Evolutionary conservation across 2,329 filamentous ascomycete genomes (phyloP).

Genomic region (Dactylellina drechsleri): DNA sequence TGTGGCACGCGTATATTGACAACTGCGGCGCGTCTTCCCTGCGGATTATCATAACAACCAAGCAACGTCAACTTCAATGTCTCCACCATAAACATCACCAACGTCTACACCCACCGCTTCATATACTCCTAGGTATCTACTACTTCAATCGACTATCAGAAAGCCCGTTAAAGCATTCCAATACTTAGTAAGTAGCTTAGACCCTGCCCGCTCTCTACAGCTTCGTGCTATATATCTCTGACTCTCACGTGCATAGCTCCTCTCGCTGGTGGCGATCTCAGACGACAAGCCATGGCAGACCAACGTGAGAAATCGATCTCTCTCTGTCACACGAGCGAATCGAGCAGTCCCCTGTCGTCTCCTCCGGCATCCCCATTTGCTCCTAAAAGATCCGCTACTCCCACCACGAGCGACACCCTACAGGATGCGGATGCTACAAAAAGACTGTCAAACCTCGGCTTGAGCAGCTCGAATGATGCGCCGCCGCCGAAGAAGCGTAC

Average conservation of each 20-base stretch:
- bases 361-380: conserved; percentile 31
- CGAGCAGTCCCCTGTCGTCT: conserved; percentile 42
- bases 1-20: conserved; percentile 28
- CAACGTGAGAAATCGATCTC: background rate
- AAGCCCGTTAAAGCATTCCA: no score
- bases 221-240: no score
- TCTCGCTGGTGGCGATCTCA: no score
- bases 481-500: conserved; percentile 36
- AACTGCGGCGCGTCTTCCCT: conserved; percentile 37
- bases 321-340: conserved; percentile 24
- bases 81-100: conserved; percentile 7
- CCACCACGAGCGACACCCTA: conserved; percentile 18
- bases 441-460: conserved; percentile 45
- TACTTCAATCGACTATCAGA: background rate
- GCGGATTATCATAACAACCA: conserved; percentile 1
- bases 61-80: background rate
- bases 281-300: no score
- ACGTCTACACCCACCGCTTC: background rate
- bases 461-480: conserved; percentile 26
- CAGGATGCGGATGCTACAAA: conserved; percentile 40
- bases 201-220: no score
- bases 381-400: conserved; percentile 14
- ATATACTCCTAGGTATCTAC: background rate
- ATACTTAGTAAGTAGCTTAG: conserved; percentile 16
- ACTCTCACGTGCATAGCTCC: conserved; percentile 30